phyloP scores from a whole-genome alignment of 805 yeast species.

The Teunomyces barrocoloradensis region DNA sequence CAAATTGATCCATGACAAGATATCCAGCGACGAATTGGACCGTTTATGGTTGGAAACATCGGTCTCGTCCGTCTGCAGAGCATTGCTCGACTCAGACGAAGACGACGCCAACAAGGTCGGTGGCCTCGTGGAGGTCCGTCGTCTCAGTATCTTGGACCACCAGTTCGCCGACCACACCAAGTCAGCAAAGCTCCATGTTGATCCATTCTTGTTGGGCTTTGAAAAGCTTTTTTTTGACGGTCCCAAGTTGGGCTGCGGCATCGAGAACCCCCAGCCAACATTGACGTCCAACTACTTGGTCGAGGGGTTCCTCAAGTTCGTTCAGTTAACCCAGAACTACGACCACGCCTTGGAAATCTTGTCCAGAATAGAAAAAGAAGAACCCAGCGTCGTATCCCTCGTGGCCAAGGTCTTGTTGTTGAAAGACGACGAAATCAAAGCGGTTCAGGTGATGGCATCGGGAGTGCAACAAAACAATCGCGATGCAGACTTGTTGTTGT shows the following conservation, averaged over 20 bases:
- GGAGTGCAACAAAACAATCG: conserved; percentile 51
- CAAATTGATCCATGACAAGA: conserved; percentile 49
- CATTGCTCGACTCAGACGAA: conserved; percentile 64
- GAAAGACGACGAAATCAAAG: conserved; percentile 59
- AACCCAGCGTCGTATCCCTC: conserved; percentile 57
- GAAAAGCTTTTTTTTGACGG: conserved; percentile 68
- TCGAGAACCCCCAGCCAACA: conserved; percentile 69
- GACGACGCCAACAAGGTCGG: conserved; percentile 54
- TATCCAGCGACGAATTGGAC: conserved; percentile 54
- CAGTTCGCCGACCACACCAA: conserved; percentile 41
- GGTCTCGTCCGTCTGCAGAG: conserved; percentile 70
- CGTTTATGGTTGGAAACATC: conserved; percentile 51
- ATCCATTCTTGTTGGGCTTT: conserved; percentile 59
- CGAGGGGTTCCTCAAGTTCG: conserved; percentile 65
- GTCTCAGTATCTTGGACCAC: conserved; percentile 57
- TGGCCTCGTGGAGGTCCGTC: conserved; percentile 79
- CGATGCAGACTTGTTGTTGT: conserved; percentile 51
- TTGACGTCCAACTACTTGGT: conserved; percentile 64
- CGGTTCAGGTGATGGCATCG: conserved; percentile 49
- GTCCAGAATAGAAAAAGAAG: conserved; percentile 46
- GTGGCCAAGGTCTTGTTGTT: conserved; percentile 52
- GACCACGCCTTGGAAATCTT: conserved; percentile 61
- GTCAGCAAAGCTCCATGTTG: conserved; percentile 40
- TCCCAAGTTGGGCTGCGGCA: conserved; percentile 58
- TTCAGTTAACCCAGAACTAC: conserved; percentile 63